A percentile compares a stretch with the other conserved stretches of the same genome.
Conservation (phyloP, 768 basidiomycete species). For the Postia placenta region DNA sequence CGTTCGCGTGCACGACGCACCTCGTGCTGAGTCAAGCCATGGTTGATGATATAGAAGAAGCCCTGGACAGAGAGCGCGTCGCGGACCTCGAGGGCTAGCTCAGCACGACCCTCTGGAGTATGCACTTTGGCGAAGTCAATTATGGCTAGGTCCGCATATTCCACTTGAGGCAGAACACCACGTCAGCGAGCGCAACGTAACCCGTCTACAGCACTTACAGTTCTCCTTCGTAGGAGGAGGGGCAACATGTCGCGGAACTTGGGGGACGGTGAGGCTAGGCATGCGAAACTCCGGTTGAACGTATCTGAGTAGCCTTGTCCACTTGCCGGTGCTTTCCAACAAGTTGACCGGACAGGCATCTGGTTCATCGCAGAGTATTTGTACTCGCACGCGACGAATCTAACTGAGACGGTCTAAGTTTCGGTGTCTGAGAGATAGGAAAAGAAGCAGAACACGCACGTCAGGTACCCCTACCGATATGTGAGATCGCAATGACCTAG, state of each 20-base stretch:
- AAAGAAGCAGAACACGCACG: too few species aligned
- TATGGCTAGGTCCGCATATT: conserved; percentile 26
- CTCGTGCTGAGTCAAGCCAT: conserved; percentile 21
- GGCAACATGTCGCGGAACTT: conserved; percentile 29
- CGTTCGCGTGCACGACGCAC: conserved; percentile 6
- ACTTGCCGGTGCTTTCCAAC: too few species aligned
- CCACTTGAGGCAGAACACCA: conserved; percentile 16
- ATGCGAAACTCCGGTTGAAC: conserved; percentile 16
- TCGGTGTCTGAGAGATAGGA: too few species aligned
- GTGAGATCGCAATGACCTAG: too few species aligned
- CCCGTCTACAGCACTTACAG: conserved; percentile 21
- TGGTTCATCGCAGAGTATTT: too few species aligned
- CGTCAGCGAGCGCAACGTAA: too few species aligned
- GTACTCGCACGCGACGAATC: too few species aligned
- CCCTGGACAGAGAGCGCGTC: conserved; percentile 24
- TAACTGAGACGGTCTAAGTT: too few species aligned
- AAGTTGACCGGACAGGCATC: too few species aligned
- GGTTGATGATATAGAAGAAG: conserved; percentile 28
- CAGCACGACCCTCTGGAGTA: conserved; percentile 22
- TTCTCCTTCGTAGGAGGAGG: conserved; percentile 29
- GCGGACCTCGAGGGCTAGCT: conserved; percentile 19
- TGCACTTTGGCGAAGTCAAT: conserved; percentile 23
- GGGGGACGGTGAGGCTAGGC: conserved; percentile 26
- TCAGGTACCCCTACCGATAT: too few species aligned
- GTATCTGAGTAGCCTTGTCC: too few species aligned